Evolutionary conservation across 108 stramenopile genomes (phyloP).

Genomic region (Skeletonema marinoi): DNA sequence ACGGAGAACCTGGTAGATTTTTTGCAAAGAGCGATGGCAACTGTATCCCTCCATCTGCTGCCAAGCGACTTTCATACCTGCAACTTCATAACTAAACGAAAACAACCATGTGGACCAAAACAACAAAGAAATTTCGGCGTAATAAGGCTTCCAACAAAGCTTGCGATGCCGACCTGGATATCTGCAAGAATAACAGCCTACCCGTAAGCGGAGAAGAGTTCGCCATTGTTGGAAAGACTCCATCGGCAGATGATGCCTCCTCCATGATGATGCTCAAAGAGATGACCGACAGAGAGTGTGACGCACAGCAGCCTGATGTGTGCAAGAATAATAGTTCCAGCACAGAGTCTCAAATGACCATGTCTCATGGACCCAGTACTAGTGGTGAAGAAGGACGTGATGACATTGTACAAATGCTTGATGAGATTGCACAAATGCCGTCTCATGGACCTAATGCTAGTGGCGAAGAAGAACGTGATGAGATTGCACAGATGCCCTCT

Average conservation of each 20-base stretch:
- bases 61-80: no score
- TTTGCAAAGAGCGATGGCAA: no score
- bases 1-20: no score
- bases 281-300: background rate
- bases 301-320: background rate
- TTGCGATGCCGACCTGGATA: background rate
- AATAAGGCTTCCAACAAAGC: background rate
- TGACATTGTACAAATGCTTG: background rate
- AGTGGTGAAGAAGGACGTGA: background rate
- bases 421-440: background rate
- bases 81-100: background rate
- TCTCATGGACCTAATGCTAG: background rate
- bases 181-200: constrained; percentile 1
- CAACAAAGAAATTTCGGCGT: background rate
- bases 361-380: background rate
- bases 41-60: no score
- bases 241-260: background rate
- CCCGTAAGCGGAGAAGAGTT: background rate
- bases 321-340: background rate
- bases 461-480: background rate
- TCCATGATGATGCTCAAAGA: background rate
- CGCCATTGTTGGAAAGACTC: background rate
- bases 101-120: background rate
- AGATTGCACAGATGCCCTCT: background rate
- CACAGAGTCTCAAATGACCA: background rate